phyloP scores from a whole-genome alignment of 352 stramenopile species.

The Phytophthora cactorum region DNA sequence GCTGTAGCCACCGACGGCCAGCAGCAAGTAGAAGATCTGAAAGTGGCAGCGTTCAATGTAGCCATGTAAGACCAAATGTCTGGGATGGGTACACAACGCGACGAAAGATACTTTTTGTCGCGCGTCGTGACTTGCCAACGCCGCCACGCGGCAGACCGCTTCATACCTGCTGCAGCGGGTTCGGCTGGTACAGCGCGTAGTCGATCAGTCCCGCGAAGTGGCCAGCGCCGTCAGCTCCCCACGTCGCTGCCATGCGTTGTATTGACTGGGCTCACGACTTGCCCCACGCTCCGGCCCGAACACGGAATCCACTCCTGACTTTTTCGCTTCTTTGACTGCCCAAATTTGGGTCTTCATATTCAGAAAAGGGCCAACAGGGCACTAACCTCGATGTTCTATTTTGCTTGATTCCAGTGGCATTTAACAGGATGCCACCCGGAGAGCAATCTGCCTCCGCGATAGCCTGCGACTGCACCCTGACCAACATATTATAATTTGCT shows the following conservation, averaged over 20 bases:
- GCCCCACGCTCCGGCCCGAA: constrained; percentile 8
- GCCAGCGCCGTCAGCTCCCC: constrained; percentile 1
- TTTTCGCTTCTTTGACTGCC: background rate
- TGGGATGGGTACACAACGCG: constrained; percentile 3
- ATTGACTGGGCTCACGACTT: constrained; percentile 15
- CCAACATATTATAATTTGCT: too few species aligned
- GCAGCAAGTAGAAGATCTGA: constrained; percentile 66
- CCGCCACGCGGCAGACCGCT: constrained; percentile 7
- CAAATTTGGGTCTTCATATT: background rate
- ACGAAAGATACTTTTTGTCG: constrained; percentile 44
- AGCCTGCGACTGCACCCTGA: too few species aligned
- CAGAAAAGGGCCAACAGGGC: background rate
- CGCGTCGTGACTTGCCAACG: constrained; percentile 10
- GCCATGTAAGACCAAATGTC: constrained; percentile 5
- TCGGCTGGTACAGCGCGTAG: constrained; percentile 34
- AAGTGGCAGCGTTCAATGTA: constrained; percentile 5
- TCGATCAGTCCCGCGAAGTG: constrained; percentile 17
- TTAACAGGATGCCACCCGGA: too few species aligned
- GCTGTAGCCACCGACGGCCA: constrained; percentile 64
- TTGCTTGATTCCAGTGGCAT: too few species aligned
- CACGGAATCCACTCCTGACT: constrained; percentile 12
- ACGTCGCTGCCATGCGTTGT: constrained; percentile 9
- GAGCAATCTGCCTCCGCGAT: too few species aligned
- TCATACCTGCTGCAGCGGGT: constrained; percentile 36
- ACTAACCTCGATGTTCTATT: too few species aligned